Conservation (phyloP, 805 yeast species). For the Candida insectorum region DNA sequence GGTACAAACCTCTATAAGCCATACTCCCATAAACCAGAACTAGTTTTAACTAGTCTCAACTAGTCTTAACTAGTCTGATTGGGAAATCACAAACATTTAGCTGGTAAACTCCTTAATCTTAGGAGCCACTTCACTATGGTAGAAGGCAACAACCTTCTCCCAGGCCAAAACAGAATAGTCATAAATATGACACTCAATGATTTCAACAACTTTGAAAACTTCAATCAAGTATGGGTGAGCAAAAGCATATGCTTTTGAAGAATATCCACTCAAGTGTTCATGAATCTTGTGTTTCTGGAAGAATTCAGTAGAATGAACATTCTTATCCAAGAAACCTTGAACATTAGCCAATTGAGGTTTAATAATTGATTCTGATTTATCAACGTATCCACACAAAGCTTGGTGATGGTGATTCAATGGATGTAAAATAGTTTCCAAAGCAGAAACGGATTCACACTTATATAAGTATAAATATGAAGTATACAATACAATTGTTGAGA, state of each 20-base stretch:
- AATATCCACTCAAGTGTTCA: conserved; percentile 21
- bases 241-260: conserved; percentile 10
- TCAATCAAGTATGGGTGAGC: conserved; percentile 30
- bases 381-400: conserved; percentile 30
- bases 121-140: conserved; percentile 18
- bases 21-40: too few relatives aligned
- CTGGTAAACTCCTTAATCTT: conserved; percentile 5
- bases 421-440: conserved; percentile 29
- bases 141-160: conserved; percentile 17
- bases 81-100: background rate
- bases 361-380: conserved; percentile 22
- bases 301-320: conserved; percentile 35
- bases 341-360: conserved; percentile 28
- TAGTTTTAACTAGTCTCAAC: too few relatives aligned
- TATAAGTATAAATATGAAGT: conserved; percentile 35
- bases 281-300: conserved; percentile 30
- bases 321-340: conserved; percentile 29
- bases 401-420: conserved; percentile 37
- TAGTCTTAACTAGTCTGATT: too few relatives aligned
- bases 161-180: conserved; percentile 19
- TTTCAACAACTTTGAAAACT: conserved; percentile 31
- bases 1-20: too few relatives aligned
- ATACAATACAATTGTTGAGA: conserved; percentile 28
- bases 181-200: conserved; percentile 29
- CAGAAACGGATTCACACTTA: conserved; percentile 36